These are phyloP conservation scores for Ricinus communis DNA, from an alignment of 345 rosid genomes.

Conservation along the genomic window DNA sequence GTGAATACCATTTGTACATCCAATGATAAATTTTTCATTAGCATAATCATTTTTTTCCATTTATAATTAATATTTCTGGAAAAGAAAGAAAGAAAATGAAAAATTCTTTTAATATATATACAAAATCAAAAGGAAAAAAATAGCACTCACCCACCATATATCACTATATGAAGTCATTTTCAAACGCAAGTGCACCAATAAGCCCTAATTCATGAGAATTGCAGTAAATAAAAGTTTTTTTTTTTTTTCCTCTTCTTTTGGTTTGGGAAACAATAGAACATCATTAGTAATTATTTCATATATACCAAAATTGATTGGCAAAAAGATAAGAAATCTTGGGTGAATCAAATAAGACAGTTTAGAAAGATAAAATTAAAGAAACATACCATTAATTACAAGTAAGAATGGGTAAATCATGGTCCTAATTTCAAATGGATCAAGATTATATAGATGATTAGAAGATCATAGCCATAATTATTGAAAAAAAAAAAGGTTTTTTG, in stretches of 20 bases:
- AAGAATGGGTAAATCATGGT: slow-evolving; percentile 25
- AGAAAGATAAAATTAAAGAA: slow-evolving; percentile 13
- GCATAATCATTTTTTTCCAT: too few species aligned
- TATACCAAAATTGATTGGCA: slow-evolving; percentile 5
- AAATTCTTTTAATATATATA: background rate
- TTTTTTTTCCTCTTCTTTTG: too few species aligned
- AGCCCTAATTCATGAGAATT: background rate
- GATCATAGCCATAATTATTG: slow-evolving; percentile 16
- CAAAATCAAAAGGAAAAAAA: background rate
- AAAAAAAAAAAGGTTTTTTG: too few species aligned
- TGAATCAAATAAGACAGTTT: background rate
- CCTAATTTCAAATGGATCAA: slow-evolving; percentile 20
- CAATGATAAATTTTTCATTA: background rate
- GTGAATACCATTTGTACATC: background rate
- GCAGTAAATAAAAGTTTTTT: background rate
- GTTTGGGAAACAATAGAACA: too few species aligned
- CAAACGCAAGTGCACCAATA: slow-evolving; percentile 6
- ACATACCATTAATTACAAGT: slow-evolving; percentile 7
- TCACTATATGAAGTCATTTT: slow-evolving; percentile 19
- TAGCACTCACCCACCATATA: slow-evolving; percentile 6
- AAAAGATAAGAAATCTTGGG: too few species aligned
- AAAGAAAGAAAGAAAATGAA: too few species aligned
- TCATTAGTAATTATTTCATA: too few species aligned
- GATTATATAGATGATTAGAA: background rate
- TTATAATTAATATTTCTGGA: background rate